These are phyloP conservation scores for Yamagishiella unicocca DNA, from an alignment of 139 green algal genomes.

Conservation along the genomic window DNA sequence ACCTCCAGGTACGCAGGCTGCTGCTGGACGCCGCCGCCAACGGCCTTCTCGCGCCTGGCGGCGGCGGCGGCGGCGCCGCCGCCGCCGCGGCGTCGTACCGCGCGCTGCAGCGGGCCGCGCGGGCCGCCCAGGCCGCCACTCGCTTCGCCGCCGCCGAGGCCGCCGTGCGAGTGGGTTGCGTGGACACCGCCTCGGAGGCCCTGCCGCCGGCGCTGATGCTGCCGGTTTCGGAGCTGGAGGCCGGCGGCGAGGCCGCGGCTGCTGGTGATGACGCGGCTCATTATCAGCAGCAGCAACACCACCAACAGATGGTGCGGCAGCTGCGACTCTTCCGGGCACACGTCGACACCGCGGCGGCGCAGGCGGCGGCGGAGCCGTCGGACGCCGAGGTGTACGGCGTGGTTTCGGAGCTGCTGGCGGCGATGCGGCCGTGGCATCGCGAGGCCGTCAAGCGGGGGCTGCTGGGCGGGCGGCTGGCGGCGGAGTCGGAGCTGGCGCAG, in stretches of 20 bases:
- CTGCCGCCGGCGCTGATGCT: background rate
- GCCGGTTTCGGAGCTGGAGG: background rate
- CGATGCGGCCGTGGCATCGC: constrained; percentile 6
- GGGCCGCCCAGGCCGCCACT: background rate
- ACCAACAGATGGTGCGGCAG: background rate
- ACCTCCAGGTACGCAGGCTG: constrained; percentile 17
- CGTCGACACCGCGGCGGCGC: background rate
- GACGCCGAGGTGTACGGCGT: background rate
- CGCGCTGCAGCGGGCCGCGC: background rate
- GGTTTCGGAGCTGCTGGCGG: background rate
- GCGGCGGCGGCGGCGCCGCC: background rate
- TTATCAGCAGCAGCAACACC: background rate
- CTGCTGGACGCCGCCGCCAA: constrained; percentile 10
- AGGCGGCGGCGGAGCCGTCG: background rate
- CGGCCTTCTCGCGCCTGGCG: background rate
- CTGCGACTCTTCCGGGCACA: constrained; percentile 15
- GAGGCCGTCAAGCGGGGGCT: background rate
- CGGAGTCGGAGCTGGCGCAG: constrained; percentile 24
- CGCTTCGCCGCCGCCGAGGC: constrained; percentile 15
- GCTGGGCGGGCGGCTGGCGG: background rate
- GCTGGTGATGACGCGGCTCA: background rate
- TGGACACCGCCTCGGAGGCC: constrained; percentile 1
- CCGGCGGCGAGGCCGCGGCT: background rate
- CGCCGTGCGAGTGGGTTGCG: background rate
- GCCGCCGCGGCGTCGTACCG: background rate